Base-by-base conservation (phyloP, 805 yeast species). In the Saccharomycopsis olivae region DNA sequence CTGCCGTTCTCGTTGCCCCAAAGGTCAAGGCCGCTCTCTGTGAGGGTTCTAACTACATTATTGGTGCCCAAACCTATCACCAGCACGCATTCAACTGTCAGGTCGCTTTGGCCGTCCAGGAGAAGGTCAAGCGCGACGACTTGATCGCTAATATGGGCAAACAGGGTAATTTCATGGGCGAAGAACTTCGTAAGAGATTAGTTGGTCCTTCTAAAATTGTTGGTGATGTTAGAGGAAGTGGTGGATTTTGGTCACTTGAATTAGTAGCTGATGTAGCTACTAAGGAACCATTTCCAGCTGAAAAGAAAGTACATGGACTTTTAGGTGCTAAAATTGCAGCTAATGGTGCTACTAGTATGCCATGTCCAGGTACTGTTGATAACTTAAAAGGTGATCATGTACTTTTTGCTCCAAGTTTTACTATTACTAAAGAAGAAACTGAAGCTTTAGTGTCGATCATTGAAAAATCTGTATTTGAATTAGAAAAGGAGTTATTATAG, bases 221-320 rank as follows among this genome's bases (percentile, higher is more conserved):
- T 34, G 77, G 76, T 44, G 70, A 69, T 40, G 64, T 71, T 21
- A 63, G 77, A 58, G 78, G 78, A 31, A 49, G 63, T 42, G 78
- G 77, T 43, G 68, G 71, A 8, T 73, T 73, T 58, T 68, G 76
- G 69, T 64, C 71, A 1, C 45, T 71, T 40, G 78, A 72, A 53
- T 57, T 70, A 25, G 73, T 71, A 41, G 62, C 69, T 49, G 58
- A 69, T 51, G 63, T 62, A 37, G 51, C 36, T 11, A 67, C 75
- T 6, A 70, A 68, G 48, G 71, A 68, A 47, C 62, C 67, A 33
- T 68, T 69, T 49, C 51, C 51, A 13, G 44, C 58, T 11, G 56
- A 54, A 3, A 51, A 60, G 30, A 58, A 50, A 21, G 40, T 50
- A 23, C 41, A 57, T 14, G 54, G 50, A 41, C 54, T 52, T 47